Evolutionary conservation across 1,284 basidiomycete genomes (phyloP).

Genomic region (Sutorius eximius): DNA sequence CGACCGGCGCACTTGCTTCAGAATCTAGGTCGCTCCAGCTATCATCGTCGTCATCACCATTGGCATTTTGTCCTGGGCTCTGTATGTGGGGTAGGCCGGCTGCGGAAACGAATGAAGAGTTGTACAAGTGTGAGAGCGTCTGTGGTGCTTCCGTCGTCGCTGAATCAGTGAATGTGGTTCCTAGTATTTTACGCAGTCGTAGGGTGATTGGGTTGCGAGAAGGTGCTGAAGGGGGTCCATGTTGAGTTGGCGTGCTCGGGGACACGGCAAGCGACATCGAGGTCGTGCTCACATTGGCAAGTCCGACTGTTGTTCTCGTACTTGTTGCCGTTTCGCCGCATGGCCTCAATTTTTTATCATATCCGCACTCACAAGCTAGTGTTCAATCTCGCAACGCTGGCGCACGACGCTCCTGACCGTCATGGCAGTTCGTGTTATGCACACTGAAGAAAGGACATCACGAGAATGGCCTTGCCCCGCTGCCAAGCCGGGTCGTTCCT

Average conservation of each 20-base stretch:
- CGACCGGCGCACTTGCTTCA: constrained; percentile 5
- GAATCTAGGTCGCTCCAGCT: constrained; percentile 31
- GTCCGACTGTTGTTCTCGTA: neutral
- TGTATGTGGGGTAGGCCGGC: neutral
- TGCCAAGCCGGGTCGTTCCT: too few species aligned
- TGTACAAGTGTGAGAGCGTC: constrained; percentile 7
- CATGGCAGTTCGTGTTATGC: neutral
- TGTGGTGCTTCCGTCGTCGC: constrained; percentile 56
- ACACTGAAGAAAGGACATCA: neutral
- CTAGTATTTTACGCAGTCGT: constrained; percentile 86
- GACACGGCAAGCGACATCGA: constrained; percentile 15
- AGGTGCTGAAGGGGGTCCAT: constrained; percentile 9
- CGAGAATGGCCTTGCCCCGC: neutral
- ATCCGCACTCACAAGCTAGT: neutral
- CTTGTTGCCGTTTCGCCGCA: neutral
- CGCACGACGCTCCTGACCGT: neutral
- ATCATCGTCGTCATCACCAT: constrained; percentile 36
- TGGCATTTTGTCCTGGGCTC: constrained; percentile 14
- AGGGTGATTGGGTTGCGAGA: constrained; percentile 70
- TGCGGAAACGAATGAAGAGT: constrained; percentile 17
- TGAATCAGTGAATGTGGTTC: constrained; percentile 81
- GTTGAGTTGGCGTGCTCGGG: constrained; percentile 1
- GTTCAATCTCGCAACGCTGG: neutral
- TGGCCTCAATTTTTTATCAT: neutral
- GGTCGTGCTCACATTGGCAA: neutral